Percentiles rank a stretch among this genome's conserved stretches.
Evolutionary conservation across 176 grass and related monocot species (phyloP).

Genomic region (Coix lacrymajobi): DNA sequence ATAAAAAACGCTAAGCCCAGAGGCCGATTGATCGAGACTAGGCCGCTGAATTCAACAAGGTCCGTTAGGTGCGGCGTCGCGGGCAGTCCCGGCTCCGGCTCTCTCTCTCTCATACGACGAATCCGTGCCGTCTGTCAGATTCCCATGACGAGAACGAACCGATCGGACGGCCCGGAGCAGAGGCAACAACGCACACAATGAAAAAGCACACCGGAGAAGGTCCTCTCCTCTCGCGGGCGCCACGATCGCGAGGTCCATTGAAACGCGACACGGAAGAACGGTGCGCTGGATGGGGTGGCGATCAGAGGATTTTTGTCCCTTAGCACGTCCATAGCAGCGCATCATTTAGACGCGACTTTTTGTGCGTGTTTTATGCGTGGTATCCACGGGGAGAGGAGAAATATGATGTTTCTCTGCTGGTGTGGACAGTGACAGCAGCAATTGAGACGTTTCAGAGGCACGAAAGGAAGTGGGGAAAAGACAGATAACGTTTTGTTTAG

Average conservation of each 20-base stretch:
- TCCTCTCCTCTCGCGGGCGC: no score
- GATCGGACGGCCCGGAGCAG: no score
- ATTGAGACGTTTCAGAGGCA: no score
- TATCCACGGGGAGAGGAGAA: not conserved
- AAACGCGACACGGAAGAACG: not conserved
- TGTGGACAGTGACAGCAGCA: not conserved
- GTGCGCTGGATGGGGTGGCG: not conserved
- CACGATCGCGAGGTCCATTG: no score
- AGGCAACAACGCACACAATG: no score
- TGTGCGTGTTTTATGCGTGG: not conserved
- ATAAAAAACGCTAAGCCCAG: not conserved
- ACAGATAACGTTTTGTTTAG: not conserved
- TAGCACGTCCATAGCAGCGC: not conserved
- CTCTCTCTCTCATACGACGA: no score
- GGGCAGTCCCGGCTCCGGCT: not conserved
- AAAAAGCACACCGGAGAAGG: no score
- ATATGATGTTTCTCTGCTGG: not conserved
- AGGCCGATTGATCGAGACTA: not conserved
- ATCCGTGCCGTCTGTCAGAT: not conserved
- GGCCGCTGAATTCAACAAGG: not conserved
- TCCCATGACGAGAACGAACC: no score
- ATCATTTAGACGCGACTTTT: not conserved
- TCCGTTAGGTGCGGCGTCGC: slow-evolving; percentile 23
- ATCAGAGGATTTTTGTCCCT: not conserved
- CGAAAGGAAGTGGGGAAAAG: no score